These are phyloP conservation scores for Fusarium virguliforme DNA, from an alignment of 2,329 filamentous ascomycete genomes.

Conservation along the genomic window DNA sequence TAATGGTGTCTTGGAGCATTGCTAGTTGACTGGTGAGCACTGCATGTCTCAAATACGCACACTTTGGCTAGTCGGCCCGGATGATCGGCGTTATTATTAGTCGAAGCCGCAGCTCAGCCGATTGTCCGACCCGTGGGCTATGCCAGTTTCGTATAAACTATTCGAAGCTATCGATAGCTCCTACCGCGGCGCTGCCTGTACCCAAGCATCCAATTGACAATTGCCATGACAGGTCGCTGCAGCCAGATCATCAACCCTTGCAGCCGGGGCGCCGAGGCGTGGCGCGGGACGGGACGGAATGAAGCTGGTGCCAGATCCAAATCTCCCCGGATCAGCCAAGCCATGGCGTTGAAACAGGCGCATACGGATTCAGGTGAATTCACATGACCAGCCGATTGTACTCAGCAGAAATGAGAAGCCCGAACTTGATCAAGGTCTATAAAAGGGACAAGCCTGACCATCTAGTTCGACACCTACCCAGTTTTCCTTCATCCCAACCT, in stretches of 20 bases:
- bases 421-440: neutral
- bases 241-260: neutral
- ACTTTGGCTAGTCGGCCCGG: neutral
- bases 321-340: conserved; percentile 2
- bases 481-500: neutral
- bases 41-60: neutral
- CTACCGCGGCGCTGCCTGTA: neutral
- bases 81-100: neutral
- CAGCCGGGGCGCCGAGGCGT: neutral
- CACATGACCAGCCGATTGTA: neutral
- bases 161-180: neutral
- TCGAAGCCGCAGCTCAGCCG: neutral
- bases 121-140: neutral
- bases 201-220: neutral
- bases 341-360: neutral
- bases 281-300: neutral
- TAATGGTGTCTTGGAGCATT: neutral
- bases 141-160: neutral
- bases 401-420: neutral
- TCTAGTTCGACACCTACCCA: neutral
- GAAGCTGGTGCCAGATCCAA: neutral
- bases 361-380: neutral
- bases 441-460: neutral
- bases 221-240: neutral
- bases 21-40: neutral